Evolutionary conservation across 441 rosid species (phyloP), one percentile per base, ranked within the genome.

Genomic region (Gossypium davidsonii): DNA sequence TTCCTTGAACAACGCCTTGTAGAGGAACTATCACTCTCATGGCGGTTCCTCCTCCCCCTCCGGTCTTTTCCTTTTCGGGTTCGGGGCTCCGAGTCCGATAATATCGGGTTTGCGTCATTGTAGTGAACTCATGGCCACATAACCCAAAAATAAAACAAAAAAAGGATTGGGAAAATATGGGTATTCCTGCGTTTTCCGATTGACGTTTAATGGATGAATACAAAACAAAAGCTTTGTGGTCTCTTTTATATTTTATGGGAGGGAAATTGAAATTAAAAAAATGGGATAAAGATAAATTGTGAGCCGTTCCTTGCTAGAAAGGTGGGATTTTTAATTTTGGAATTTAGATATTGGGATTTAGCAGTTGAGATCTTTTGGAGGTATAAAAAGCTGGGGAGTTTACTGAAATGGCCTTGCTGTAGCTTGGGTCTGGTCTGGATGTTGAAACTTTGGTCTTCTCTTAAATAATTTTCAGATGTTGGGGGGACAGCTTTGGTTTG

Each of bases 21-120:
- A 94, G 78, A 0, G 98, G 98, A 53, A 94, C 97, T 44, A 94
- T 92, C 21, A 94, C 83, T 75, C 97, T 88, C 98, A 94, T 94
- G 83, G 86, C 97, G 34, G 95, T 80, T 64, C 90, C 88, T 49
- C 88, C 84, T 44, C 89, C 83, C 9, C 85, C 62, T 25, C 57
- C 44, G 12, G 73, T 11, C 70, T 31, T 68, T 17, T 6, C 74
- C 64, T 56, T 39, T 48, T 88, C 83, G 59, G 82, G 63, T 73
- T 83, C 82, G 78, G 88, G 64, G 59, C 63, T 76, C 82, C 84
- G 86, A 78, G 55, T 74, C 78, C 79, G 77, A 72, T 28, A 67
- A 21, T 71, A 67, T 63, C 83, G 87, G 90, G 78, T 71, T 49
- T 79, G 83, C 79, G 93, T 91, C 96, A 93, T 91, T 60, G 73